Evolutionary conservation across 768 basidiomycete species (phyloP).

Genomic region (Neoboletus subvelutipes): DNA sequence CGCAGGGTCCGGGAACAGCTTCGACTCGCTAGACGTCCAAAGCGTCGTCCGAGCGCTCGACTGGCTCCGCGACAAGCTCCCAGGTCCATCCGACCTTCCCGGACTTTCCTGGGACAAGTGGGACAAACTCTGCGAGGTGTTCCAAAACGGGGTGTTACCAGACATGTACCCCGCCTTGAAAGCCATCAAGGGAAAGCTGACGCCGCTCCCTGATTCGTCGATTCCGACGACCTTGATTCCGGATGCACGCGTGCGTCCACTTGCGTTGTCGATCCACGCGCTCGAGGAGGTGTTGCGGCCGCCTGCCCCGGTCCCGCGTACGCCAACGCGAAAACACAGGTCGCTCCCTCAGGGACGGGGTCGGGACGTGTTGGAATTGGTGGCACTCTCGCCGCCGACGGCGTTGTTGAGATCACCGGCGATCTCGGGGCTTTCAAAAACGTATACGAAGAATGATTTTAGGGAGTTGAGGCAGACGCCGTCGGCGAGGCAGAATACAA

Average conservation of each 20-base stretch:
- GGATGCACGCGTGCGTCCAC: constrained; percentile 21
- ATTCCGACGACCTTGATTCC: constrained; percentile 35
- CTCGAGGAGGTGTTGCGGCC: constrained; percentile 50
- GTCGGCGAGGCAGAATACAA: constrained; percentile 67
- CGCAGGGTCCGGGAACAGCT: constrained; percentile 24
- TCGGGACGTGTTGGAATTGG: constrained; percentile 46
- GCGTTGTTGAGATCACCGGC: constrained; percentile 69
- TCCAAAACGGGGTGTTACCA: constrained; percentile 28
- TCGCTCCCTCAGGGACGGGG: constrained; percentile 27
- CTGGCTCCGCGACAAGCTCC: constrained; percentile 52
- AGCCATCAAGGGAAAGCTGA: constrained; percentile 33
- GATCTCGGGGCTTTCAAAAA: constrained; percentile 79
- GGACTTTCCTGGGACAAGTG: constrained; percentile 50
- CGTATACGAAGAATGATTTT: constrained; percentile 79
- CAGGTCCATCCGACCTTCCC: constrained; percentile 45
- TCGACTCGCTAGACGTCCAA: constrained; percentile 34
- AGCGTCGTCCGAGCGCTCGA: constrained; percentile 48
- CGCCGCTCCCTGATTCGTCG: constrained; percentile 25
- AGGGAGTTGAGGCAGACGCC: constrained; percentile 68
- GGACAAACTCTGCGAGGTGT: constrained; percentile 43
- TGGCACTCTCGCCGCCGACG: constrained; percentile 67
- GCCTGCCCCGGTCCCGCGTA: constrained; percentile 43
- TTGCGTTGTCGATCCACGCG: constrained; percentile 46
- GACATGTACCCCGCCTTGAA: constrained; percentile 34
- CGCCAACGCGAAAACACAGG: constrained; percentile 46